These are phyloP conservation scores for Scheffersomyces stambukii DNA, from an alignment of 1,139 yeast genomes.

Conservation along the genomic window DNA sequence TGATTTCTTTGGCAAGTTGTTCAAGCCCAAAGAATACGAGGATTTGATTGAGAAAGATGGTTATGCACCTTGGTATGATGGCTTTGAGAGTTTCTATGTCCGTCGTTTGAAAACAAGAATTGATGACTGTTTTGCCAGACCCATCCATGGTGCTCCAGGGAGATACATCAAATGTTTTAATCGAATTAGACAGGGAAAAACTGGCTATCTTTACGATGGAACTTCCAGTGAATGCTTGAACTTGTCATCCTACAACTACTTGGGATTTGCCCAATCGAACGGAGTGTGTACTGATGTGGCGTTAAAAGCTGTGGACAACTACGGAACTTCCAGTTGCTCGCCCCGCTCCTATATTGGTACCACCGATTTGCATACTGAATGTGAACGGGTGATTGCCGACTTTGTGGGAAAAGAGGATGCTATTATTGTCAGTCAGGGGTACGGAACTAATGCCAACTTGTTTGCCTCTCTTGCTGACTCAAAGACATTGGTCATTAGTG, in stretches of 20 bases:
- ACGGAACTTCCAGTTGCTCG: constrained; percentile 79
- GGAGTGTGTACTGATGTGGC: constrained; percentile 89
- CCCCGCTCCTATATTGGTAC: constrained; percentile 76
- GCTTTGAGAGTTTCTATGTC: constrained; percentile 88
- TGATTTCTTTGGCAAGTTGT: constrained; percentile 78
- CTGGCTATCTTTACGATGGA: constrained; percentile 69
- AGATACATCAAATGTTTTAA: constrained; percentile 79
- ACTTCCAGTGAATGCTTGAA: constrained; percentile 74
- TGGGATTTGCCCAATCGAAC: constrained; percentile 94
- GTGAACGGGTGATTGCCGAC: constrained; percentile 75
- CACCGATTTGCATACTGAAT: constrained; percentile 64
- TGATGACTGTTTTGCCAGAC: constrained; percentile 93
- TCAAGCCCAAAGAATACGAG: constrained; percentile 59
- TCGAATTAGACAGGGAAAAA: constrained; percentile 61
- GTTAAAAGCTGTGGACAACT: constrained; percentile 53
- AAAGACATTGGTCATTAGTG: constrained; percentile 86
- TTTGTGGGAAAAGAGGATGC: constrained; percentile 93
- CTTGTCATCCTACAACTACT: constrained; percentile 85
- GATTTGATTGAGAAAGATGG: constrained; percentile 80
- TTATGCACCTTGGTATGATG: constrained; percentile 93
- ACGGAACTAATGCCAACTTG: constrained; percentile 91
- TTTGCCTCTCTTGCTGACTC: constrained; percentile 82
- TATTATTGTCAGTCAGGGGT: constrained; percentile 86
- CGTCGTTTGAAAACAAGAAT: constrained; percentile 87
- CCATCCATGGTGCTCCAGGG: constrained; percentile 97